A percentile compares a stretch with the other conserved stretches of the same genome.
Evolutionary conservation across 2,329 filamentous ascomycete species (phyloP).

Genomic region (Myriosclerotinia duriaeana): DNA sequence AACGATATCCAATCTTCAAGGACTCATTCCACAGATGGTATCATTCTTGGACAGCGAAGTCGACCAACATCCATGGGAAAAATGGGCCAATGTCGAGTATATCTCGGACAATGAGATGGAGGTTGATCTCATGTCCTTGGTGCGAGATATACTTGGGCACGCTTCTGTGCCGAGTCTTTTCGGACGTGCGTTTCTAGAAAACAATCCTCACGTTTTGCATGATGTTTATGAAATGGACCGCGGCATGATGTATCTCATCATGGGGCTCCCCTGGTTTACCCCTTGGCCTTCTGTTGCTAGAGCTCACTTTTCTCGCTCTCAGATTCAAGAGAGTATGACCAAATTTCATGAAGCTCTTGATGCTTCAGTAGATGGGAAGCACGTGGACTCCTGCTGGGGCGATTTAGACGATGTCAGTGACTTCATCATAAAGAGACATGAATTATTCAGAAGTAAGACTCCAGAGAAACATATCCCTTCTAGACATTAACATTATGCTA

Average conservation of each 20-base stretch:
- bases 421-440: constrained; percentile 46
- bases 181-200: constrained; percentile 52
- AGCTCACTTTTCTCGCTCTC: constrained; percentile 49
- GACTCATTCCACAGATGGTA: constrained; percentile 54
- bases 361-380: constrained; percentile 45
- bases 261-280: constrained; percentile 55
- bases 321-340: constrained; percentile 44
- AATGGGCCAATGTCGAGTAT: constrained; percentile 47
- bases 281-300: constrained; percentile 52
- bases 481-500: constrained; percentile 25
- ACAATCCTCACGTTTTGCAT: constrained; percentile 52
- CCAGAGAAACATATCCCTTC: constrained; percentile 30
- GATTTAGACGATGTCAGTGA: constrained; percentile 51
- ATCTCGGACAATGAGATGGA: constrained; percentile 51
- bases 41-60: constrained; percentile 59
- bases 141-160: constrained; percentile 57
- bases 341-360: constrained; percentile 47
- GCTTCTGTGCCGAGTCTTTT: constrained; percentile 51
- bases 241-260: constrained; percentile 53
- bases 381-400: constrained; percentile 45
- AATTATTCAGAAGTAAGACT: constrained; percentile 42
- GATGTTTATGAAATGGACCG: constrained; percentile 57
- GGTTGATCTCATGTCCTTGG: constrained; percentile 50
- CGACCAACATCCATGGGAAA: constrained; percentile 63
- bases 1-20: constrained; percentile 45